Conservation (phyloP, 495 filamentous ascomycete genomes). For the Trichoderma orchidacearum region DNA sequence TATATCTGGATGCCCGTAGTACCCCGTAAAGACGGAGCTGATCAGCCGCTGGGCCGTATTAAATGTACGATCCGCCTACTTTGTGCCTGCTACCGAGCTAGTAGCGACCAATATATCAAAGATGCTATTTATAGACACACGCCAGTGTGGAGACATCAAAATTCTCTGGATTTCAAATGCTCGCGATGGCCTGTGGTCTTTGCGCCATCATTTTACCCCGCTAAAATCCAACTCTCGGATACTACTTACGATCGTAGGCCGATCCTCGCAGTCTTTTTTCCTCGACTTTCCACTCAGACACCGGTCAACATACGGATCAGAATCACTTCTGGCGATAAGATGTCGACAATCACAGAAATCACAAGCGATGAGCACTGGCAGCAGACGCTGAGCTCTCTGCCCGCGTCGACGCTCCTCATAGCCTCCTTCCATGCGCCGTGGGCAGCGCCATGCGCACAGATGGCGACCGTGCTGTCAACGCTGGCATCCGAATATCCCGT, state of each 20-base stretch:
- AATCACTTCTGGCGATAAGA: slow-evolving; percentile 11
- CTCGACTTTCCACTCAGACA: not conserved
- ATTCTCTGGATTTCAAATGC: not conserved
- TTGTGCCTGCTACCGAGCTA: too few species aligned
- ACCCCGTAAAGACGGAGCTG: too few species aligned
- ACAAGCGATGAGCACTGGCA: slow-evolving; percentile 53
- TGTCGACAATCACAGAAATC: slow-evolving; percentile 68
- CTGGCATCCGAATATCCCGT: slow-evolving; percentile 72
- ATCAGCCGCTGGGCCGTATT: too few species aligned
- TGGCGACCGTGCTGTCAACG: slow-evolving; percentile 72
- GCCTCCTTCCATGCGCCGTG: slow-evolving; percentile 92
- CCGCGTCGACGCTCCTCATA: slow-evolving; percentile 54
- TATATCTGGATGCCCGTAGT: too few species aligned
- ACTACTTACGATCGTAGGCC: not conserved
- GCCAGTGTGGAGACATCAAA: not conserved
- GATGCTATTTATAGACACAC: too few species aligned
- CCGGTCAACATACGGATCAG: not conserved
- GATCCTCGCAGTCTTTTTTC: not conserved
- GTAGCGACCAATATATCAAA: too few species aligned
- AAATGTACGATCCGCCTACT: too few species aligned
- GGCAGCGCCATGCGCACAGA: slow-evolving; percentile 93
- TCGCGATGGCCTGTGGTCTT: not conserved
- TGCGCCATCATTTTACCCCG: not conserved
- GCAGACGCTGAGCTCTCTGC: slow-evolving; percentile 45
- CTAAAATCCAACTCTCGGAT: not conserved